Percentiles rank a stretch among this genome's conserved stretches.
These are phyloP conservation scores for Daldinia vernicosa DNA, from an alignment of 495 filamentous ascomycete genomes.

Conservation along the genomic window DNA sequence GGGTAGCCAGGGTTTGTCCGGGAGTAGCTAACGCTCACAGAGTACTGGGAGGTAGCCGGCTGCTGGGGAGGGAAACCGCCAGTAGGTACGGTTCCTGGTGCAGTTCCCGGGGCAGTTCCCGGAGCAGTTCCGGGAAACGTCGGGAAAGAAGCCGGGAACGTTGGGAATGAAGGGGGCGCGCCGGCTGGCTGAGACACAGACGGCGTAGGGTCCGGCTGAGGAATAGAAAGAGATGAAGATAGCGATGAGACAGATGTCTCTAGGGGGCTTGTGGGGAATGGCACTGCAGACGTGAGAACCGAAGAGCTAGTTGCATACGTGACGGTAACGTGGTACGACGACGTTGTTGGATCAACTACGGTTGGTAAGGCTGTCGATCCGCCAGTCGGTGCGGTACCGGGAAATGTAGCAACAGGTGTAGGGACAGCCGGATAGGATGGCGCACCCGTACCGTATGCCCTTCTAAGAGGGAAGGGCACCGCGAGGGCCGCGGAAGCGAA, in stretches of 20 bases:
- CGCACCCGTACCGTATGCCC: not conserved
- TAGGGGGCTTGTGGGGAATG: not conserved
- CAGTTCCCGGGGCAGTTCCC: not conserved
- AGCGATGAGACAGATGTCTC: not conserved
- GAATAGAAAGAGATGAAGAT: not conserved
- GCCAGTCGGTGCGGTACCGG: slow-evolving; percentile 25
- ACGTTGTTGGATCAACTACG: slow-evolving; percentile 9
- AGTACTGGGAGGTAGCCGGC: slow-evolving; percentile 2
- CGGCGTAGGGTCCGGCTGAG: not conserved
- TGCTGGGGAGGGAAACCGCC: not conserved
- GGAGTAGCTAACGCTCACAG: slow-evolving; percentile 17
- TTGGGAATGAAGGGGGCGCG: not conserved
- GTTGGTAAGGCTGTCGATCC: slow-evolving; percentile 16
- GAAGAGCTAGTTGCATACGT: slow-evolving; percentile 20
- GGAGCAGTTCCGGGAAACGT: not conserved
- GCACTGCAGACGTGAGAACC: not conserved
- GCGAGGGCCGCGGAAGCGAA: slow-evolving; percentile 33
- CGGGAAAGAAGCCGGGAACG: slow-evolving; percentile 10
- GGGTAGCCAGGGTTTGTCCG: slow-evolving; percentile 6
- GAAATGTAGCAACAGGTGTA: slow-evolving; percentile 5
- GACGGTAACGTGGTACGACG: slow-evolving; percentile 15
- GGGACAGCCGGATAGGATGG: not conserved
- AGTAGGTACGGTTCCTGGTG: slow-evolving; percentile 12
- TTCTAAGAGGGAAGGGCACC: slow-evolving; percentile 25
- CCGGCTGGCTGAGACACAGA: not conserved